Evolutionary conservation across 2,329 filamentous ascomycete species (phyloP).

Genomic region (Xylaria sp.): DNA sequence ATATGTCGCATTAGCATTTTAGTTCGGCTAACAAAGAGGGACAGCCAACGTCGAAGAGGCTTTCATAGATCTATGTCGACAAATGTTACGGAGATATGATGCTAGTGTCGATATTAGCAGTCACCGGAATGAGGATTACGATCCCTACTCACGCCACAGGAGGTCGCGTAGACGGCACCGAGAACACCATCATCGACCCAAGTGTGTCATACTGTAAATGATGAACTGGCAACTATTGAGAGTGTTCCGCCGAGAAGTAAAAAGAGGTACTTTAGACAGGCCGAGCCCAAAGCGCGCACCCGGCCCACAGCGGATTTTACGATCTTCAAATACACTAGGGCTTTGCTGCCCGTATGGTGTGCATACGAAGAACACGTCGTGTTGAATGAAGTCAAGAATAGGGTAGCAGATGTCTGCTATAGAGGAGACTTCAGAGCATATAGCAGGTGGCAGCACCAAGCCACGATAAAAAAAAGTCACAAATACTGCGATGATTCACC

Average conservation of each 20-base stretch:
- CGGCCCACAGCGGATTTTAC: background rate
- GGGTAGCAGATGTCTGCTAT: background rate
- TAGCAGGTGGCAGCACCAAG: conserved; percentile 8
- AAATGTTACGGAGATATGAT: conserved; percentile 82
- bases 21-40: conserved; percentile 20
- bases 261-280: background rate
- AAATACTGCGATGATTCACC: conserved; percentile 7
- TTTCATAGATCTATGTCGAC: conserved; percentile 84
- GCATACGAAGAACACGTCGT: conserved; percentile 7
- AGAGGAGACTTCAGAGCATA: background rate
- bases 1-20: background rate
- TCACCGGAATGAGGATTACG: conserved; percentile 56
- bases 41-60: conserved; percentile 88
- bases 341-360: conserved; percentile 3
- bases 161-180: conserved; percentile 49
- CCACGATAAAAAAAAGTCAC: conserved; percentile 11
- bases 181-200: conserved; percentile 50
- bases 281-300: background rate
- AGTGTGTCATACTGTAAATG: conserved; percentile 59
- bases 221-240: background rate
- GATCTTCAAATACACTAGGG: background rate
- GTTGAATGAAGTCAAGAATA: conserved; percentile 14
- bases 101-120: conserved; percentile 51
- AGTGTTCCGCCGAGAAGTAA: background rate
- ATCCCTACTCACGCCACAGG: conserved; percentile 50